Evolutionary conservation across 139 green algal genomes (phyloP).

Genomic region (Closterium sp.): DNA sequence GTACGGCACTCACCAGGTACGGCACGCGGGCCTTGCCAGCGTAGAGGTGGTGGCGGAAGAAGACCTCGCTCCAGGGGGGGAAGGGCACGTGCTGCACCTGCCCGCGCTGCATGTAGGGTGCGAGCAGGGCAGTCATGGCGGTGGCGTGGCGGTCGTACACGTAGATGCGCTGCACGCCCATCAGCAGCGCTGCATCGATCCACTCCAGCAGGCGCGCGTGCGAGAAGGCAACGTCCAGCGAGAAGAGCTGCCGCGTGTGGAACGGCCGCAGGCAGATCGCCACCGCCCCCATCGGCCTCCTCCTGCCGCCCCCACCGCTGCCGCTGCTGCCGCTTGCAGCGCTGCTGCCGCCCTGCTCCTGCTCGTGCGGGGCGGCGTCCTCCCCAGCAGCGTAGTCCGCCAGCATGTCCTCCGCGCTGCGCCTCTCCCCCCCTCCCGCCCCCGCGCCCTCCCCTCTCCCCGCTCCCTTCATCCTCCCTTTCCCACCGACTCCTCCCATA

Average conservation of each 20-base stretch:
- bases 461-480: background rate
- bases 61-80: slow-evolving; percentile 31
- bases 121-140: slow-evolving; percentile 16
- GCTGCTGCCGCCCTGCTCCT: background rate
- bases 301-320: background rate
- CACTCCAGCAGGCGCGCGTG: slow-evolving; percentile 23
- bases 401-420: background rate
- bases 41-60: slow-evolving; percentile 2
- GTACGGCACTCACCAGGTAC: background rate
- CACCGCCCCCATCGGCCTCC: background rate
- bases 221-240: background rate
- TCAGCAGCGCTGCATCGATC: slow-evolving; percentile 31
- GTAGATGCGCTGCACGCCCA: slow-evolving; percentile 19
- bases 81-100: slow-evolving; percentile 29
- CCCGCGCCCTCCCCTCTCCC: background rate
- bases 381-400: background rate
- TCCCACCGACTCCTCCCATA: background rate
- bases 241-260: slow-evolving; percentile 8
- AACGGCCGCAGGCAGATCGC: slow-evolving; percentile 5
- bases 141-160: slow-evolving; percentile 37
- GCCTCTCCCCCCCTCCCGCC: background rate
- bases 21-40: background rate
- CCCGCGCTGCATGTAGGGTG: slow-evolving; percentile 12
- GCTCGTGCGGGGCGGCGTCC: background rate
- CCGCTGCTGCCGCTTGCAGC: background rate